Percentiles rank a stretch among this genome's conserved stretches.
Conservation (phyloP, 2,329 filamentous ascomycete genomes). For the Clarireedia hainanense region DNA sequence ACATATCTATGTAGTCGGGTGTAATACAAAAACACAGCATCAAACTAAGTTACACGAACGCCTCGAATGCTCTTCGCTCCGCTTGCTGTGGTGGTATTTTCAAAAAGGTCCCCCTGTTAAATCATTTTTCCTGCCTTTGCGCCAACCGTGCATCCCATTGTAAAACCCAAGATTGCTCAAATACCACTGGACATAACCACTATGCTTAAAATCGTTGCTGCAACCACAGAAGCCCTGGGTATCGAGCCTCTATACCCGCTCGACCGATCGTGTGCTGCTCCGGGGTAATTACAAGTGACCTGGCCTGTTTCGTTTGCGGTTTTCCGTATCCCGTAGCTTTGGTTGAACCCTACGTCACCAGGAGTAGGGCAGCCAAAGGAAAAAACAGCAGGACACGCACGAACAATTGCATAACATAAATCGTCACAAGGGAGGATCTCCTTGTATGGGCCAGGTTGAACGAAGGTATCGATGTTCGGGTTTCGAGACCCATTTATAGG, state of each 20-base stretch:
- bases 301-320: constrained; percentile 23
- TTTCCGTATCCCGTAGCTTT: constrained; percentile 37
- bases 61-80: constrained; percentile 2
- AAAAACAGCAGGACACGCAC: constrained; percentile 72
- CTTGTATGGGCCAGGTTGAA: constrained; percentile 84
- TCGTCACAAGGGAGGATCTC: constrained; percentile 85
- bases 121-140: constrained; percentile 11
- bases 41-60: background rate
- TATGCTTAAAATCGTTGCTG: constrained; percentile 12
- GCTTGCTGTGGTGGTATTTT: constrained; percentile 1
- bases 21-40: constrained; percentile 11
- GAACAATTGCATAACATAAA: constrained; percentile 78
- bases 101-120: constrained; percentile 6
- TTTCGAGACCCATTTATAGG: constrained; percentile 56
- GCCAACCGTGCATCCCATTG: constrained; percentile 19
- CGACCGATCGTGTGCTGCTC: constrained; percentile 45
- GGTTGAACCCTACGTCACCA: constrained; percentile 34
- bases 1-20: constrained; percentile 7
- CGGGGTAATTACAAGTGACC: constrained; percentile 52
- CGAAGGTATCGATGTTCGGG: constrained; percentile 57
- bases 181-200: constrained; percentile 17
- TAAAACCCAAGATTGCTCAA: constrained; percentile 5
- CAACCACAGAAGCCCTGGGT: constrained; percentile 9
- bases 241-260: constrained; percentile 48
- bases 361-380: constrained; percentile 65